Percentiles rank a stretch among this genome's conserved stretches.
These are phyloP conservation scores for Bryum argenteum DNA, from an alignment of 225 moss, liverwort and hornwort genomes.

Conservation along the genomic window DNA sequence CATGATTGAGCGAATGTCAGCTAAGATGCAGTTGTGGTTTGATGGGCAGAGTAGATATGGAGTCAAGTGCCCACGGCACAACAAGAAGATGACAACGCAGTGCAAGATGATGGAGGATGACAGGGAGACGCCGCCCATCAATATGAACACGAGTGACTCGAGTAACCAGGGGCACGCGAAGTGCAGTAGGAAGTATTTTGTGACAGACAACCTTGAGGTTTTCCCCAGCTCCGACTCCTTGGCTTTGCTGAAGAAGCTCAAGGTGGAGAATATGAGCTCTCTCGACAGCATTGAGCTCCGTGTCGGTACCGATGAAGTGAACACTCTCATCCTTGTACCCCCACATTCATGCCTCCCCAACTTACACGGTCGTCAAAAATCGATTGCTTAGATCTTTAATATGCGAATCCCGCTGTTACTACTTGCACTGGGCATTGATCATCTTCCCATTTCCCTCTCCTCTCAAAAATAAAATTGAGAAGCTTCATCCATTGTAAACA, in stretches of 20 bases:
- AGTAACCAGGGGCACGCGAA: slow-evolving; percentile 42
- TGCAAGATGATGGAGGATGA: slow-evolving; percentile 53
- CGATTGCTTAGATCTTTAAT: too few relatives aligned
- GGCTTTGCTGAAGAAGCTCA: slow-evolving; percentile 53
- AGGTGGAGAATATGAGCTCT: slow-evolving; percentile 57
- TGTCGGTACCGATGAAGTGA: slow-evolving; percentile 54
- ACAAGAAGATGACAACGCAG: slow-evolving; percentile 59
- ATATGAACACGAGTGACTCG: neutral
- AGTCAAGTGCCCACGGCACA: slow-evolving; percentile 62
- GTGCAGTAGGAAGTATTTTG: slow-evolving; percentile 48
- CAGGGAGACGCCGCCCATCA: slow-evolving; percentile 1
- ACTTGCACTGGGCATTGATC: too few relatives aligned
- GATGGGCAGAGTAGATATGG: slow-evolving; percentile 31
- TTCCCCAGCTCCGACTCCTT: slow-evolving; percentile 52
- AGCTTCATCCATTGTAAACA: too few relatives aligned
- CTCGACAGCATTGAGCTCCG: slow-evolving; percentile 50
- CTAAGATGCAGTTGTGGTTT: neutral
- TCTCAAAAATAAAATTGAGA: too few relatives aligned
- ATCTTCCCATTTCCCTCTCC: too few relatives aligned
- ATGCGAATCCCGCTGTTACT: too few relatives aligned
- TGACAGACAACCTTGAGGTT: slow-evolving; percentile 50
- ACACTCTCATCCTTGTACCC: too few relatives aligned
- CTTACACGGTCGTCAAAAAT: too few relatives aligned
- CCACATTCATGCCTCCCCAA: too few relatives aligned
- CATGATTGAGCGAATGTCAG: too few relatives aligned